Evolutionary conservation across 176 grass and related monocot genomes (phyloP), one percentile per base, ranked within the genome.

Genomic region (Stipa capillata): DNA sequence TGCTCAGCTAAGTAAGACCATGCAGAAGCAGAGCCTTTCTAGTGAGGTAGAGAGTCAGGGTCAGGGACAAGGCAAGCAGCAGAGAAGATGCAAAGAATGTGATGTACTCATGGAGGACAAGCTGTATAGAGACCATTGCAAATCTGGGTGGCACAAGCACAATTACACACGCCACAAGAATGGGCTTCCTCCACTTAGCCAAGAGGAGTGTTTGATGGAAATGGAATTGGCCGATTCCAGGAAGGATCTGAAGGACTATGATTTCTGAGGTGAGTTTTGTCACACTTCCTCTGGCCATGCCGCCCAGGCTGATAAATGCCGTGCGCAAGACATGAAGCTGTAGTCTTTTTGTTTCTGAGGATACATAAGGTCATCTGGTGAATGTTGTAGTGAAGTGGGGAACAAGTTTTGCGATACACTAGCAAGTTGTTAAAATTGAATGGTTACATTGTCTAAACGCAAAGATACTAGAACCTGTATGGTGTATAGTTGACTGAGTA

Each of bases 121-220:
- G 23, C 69, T 83, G 13, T 98, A 87, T 50, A 89, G 92, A 57
- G 92, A 98, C 63, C 95, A 94, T 41, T 94, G 90, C 60, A 94
- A 98, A 76, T 78, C 85, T 0, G 87, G 72, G 5, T 94, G 95
- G 95, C 92, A 98, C 87, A 98, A 98, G 70, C 92, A 98, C 79
- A 94, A 92, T 51, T 80, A 90, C 76, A 89, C 69, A 2, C 80
- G 91, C 29, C 82, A 94, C 78, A 91, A 83, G 59, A 91, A 76
- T 34, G 50, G 82, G 13, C 88, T 94, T 70, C 79, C 85, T 25
- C 85, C 91, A 2, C 85, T 94, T 40, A 77, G 78, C n/a, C 72
- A 80, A 49, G 91, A 93, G 53, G 94, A 97, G 55, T 97, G 94
- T 21, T 53, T 90, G 43, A 67, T 88, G 7, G 94, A 94, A 62